phyloP scores from a whole-genome alignment of 345 rosid species.

The Eucalyptus sideroxylon region DNA sequence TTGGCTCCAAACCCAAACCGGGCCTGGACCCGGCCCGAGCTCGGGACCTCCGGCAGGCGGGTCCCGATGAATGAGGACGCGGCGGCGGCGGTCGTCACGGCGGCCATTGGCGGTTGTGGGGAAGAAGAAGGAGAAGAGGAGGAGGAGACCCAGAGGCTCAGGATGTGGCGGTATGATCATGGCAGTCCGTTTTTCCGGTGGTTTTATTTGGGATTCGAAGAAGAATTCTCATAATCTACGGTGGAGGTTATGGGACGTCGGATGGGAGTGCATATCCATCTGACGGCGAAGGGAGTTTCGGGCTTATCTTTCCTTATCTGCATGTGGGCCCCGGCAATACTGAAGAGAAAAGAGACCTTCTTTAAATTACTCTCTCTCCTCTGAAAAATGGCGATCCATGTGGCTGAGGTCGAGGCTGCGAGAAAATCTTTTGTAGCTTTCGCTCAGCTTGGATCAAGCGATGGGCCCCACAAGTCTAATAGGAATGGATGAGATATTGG shows the following conservation, averaged over 20 bases:
- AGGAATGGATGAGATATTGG: background rate
- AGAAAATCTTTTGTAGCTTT: background rate
- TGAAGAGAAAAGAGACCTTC: background rate
- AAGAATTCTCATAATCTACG: constrained; percentile 13
- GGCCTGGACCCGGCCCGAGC: constrained; percentile 31
- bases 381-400: background rate
- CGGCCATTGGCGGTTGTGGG: constrained; percentile 24
- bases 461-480: background rate
- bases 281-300: constrained; percentile 15
- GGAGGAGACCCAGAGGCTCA: background rate
- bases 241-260: constrained; percentile 9
- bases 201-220: background rate
- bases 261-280: constrained; percentile 68
- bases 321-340: constrained; percentile 8
- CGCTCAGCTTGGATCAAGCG: background rate
- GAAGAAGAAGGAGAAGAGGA: background rate
- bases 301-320: constrained; percentile 64
- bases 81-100: constrained; percentile 46
- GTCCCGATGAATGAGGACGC: constrained; percentile 55
- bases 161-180: background rate
- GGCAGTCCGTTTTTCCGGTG: background rate
- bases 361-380: background rate
- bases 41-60: constrained; percentile 25
- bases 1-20: constrained; percentile 46
- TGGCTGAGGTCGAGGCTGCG: background rate